Conservation (phyloP, 352 stramenopile species). For the Plasmopara halstedii region DNA sequence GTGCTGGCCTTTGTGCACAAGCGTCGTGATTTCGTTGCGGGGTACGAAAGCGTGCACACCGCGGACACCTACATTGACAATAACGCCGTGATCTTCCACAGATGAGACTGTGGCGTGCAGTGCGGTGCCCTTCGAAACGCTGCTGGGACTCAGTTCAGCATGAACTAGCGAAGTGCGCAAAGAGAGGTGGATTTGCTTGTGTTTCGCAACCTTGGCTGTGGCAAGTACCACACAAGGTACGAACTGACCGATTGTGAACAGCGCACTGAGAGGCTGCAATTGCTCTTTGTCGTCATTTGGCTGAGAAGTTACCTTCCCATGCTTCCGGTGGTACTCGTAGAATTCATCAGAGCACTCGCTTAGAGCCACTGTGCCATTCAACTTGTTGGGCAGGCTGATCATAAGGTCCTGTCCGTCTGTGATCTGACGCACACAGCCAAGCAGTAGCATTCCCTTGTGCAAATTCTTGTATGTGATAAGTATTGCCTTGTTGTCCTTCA, state of each 20-base stretch:
- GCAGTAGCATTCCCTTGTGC: constrained; percentile 59
- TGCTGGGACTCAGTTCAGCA: constrained; percentile 49
- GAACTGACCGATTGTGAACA: constrained; percentile 80
- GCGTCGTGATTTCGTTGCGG: constrained; percentile 52
- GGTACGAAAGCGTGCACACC: constrained; percentile 73
- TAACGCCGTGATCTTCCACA: constrained; percentile 91
- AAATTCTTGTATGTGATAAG: constrained; percentile 67
- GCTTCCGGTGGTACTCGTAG: constrained; percentile 28
- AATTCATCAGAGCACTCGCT: constrained; percentile 81
- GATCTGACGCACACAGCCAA: constrained; percentile 88
- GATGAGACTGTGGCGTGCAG: constrained; percentile 84
- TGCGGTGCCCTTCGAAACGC: constrained; percentile 56
- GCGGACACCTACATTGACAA: constrained; percentile 87
- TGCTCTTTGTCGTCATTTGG: constrained; percentile 22
- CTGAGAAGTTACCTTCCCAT: background rate
- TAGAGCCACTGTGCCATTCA: constrained; percentile 86
- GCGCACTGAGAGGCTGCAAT: constrained; percentile 35
- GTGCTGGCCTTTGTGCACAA: constrained; percentile 49
- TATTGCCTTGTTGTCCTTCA: constrained; percentile 23
- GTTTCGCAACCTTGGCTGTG: constrained; percentile 61
- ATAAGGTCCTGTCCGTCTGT: constrained; percentile 74
- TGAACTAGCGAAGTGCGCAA: constrained; percentile 84
- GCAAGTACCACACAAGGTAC: constrained; percentile 76
- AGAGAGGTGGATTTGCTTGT: constrained; percentile 88
- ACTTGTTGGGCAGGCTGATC: constrained; percentile 89